Base-by-base conservation (phyloP, 805 yeast species). In the Yarrowia porcina region DNA sequence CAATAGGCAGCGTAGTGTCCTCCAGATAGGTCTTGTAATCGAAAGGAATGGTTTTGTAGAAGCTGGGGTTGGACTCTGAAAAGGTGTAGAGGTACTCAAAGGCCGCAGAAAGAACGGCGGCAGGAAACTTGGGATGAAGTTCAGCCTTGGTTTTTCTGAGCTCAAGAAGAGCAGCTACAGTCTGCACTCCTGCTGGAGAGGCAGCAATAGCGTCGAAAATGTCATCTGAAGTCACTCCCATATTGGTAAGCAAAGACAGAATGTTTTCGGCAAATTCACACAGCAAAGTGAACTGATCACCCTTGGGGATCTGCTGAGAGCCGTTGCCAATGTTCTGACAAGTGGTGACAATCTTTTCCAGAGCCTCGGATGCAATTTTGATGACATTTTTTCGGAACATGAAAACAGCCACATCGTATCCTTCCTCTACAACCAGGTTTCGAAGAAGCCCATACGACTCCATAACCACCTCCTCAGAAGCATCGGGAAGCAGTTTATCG, bases 381-480 rank as follows among this genome's bases (percentile, higher is more conserved):
- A 96, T 86, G 42, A 93, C 83, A 65, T 88, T 84, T 17, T 84
- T 83, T 71, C 97, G 82, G 89, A 96, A 88, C 61, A 89, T 72
- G 72, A 82, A 83, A 20, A 83, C 82, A 27, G 90, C 84, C 36
- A 90, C 81, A 66, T 90, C 96, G 68, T 89, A 86, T 20, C 97
- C 97, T 74, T 91, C 96, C 70, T 90, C 96, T 61, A 90, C 79
- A 2, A 88, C 86, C 63, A 93, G 71, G 70, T 88, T 90, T 71
- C 97, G 82, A 66, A 94, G 75, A 23, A 93, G 76, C 1, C 97
- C 97, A 68, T 84, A 86, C 0, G 93, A 80, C 69, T 88, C 96
- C 20, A 88, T 88, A 18, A 89, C 87, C 47, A 90, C 83, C 67
- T 90, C 97, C 63, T 85, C 86, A 66, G 86, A 80, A 20, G 80